These are phyloP conservation scores for Beauveria sp. DNA, from an alignment of 2,329 filamentous ascomycete genomes.

Conservation along the genomic window DNA sequence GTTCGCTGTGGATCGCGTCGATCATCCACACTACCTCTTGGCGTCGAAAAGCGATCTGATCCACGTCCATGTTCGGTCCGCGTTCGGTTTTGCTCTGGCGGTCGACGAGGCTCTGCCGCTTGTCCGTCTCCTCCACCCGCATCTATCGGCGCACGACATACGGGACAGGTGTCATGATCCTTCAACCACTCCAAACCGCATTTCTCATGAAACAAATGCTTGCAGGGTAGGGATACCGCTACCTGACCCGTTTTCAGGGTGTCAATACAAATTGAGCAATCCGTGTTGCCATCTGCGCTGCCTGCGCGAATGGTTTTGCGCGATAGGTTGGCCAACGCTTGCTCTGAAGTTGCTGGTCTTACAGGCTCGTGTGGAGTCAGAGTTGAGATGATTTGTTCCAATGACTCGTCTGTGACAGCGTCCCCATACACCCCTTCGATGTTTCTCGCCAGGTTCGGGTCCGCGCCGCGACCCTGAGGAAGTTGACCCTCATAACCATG, in stretches of 20 bases:
- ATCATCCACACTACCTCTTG: background rate
- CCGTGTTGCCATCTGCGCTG: slow-evolving; percentile 56
- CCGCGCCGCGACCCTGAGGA: slow-evolving; percentile 15
- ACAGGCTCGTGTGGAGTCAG: slow-evolving; percentile 71
- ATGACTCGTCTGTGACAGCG: slow-evolving; percentile 79
- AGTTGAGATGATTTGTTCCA: slow-evolving; percentile 80
- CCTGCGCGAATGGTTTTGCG: slow-evolving; percentile 62
- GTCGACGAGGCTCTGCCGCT: background rate
- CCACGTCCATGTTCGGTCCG: background rate
- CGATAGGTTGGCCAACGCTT: slow-evolving; percentile 65
- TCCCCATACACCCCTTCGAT: slow-evolving; percentile 58
- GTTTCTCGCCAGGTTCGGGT: slow-evolving; percentile 41
- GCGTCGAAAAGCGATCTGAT: background rate
- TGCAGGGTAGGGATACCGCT: slow-evolving; percentile 74
- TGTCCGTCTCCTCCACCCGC: background rate
- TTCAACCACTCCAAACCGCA: slow-evolving; percentile 79
- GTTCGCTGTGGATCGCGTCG: background rate
- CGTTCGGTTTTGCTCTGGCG: background rate
- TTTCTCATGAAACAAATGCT: slow-evolving; percentile 84
- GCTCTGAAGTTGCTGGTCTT: slow-evolving; percentile 69
- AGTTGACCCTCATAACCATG: slow-evolving; percentile 8
- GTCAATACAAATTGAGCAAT: slow-evolving; percentile 95
- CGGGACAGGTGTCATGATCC: slow-evolving; percentile 89
- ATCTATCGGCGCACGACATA: slow-evolving; percentile 60
- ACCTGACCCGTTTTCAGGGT: slow-evolving; percentile 65